Evolutionary conservation across 2,329 filamentous ascomycete species (phyloP).

Genomic region (Paradendryphiella salina): DNA sequence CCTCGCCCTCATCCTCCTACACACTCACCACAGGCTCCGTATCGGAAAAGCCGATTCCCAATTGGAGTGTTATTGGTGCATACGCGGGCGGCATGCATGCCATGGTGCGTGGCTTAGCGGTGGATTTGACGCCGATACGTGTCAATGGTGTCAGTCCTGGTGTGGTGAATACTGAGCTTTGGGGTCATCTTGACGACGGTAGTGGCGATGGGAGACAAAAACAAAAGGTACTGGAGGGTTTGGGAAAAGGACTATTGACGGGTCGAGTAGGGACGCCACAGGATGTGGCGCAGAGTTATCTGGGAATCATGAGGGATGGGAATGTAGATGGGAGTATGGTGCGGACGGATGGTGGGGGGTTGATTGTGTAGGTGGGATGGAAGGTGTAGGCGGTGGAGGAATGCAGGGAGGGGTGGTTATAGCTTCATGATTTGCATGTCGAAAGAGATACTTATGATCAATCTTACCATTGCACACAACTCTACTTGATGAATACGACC

Average conservation of each 20-base stretch:
- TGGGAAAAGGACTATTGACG: conserved; percentile 30
- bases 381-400: no score
- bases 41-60: conserved; percentile 55
- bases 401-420: no score
- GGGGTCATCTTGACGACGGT: conserved; percentile 39
- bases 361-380: conserved; percentile 16
- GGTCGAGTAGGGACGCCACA: conserved; percentile 34
- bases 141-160: conserved; percentile 67
- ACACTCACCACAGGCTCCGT: conserved; percentile 61
- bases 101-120: conserved; percentile 60
- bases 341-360: conserved; percentile 48
- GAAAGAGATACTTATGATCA: no score
- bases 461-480: no score
- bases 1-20: conserved; percentile 53
- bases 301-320: conserved; percentile 54
- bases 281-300: conserved; percentile 51
- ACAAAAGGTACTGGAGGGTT: conserved; percentile 21
- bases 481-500: no score
- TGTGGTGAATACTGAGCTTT: conserved; percentile 52
- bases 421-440: no score
- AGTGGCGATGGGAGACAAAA: conserved; percentile 10
- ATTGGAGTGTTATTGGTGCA: conserved; percentile 56
- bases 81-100: conserved; percentile 58
- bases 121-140: conserved; percentile 65
- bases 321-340: conserved; percentile 53